Base-by-base conservation (phyloP, 164 flowering plant species). In the Liriodendron chinense region DNA sequence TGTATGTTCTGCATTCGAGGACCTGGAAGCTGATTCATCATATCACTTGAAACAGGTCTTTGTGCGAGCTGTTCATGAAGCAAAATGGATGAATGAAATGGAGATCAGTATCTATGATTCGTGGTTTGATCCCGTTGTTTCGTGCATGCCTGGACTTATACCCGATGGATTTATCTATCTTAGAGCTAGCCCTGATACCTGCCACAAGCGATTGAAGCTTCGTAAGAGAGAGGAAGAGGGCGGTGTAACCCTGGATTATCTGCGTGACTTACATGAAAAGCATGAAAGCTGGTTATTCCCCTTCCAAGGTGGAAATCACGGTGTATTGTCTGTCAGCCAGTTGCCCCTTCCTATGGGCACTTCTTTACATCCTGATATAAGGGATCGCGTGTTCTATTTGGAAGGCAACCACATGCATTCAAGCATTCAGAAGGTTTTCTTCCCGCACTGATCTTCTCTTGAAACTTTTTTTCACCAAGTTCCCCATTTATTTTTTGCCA, bases 21-120 rank as follows among this genome's bases (percentile, higher is more conserved):
- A 34, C 47, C 28, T 73, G 25, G 74, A 43, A 9, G 10, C 7
- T 59, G 43, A 49, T 53, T 49, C 1, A 2, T 21, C 12, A 24
- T 21, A 2, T 49, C 43, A 14, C 77, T 47, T 72, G 50, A 72
- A 28, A 22, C 79, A 95, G 99, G 99, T 96, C 20, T 96, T 96
- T 87, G 99, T 94, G 63, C 88, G 98, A 77, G 98, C 98, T 75
- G 98, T 96, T 71, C 98, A 96, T 84, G 98, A 96, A 86, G 99
- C 99, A 10, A 96, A 96, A 6, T 96, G 97, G 97, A 96, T 96
- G 99, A 96, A 84, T 85, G 98, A 92, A 80, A 96, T 96, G 99
- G 99, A 96, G 87, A 96, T 96, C 63, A 96, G 94, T 92, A 96
- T 96, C 49, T 96, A 96, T 72, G 98, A 96, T 81, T 96, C 98